phyloP scores from a whole-genome alignment of 108 stramenopile genomes.

The Cylindrotheca fusiformis region DNA sequence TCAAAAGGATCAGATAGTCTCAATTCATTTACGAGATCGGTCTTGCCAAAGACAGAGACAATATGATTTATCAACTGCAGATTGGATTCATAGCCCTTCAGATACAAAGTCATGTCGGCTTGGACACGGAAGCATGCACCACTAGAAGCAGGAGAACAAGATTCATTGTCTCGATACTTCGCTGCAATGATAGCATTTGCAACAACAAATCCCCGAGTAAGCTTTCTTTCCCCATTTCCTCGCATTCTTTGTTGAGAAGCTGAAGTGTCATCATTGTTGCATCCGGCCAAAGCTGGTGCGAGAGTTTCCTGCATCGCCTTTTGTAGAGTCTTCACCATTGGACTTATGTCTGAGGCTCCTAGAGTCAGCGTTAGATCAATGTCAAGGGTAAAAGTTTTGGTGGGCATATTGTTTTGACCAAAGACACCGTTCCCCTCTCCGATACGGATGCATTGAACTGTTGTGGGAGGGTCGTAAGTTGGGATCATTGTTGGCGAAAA shows the following conservation, averaged over 20 bases:
- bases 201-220: neutral
- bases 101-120: neutral
- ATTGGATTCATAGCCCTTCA: neutral
- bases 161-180: neutral
- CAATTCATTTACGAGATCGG: neutral
- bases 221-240: neutral
- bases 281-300: neutral
- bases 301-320: neutral
- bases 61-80: neutral
- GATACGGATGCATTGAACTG: neutral
- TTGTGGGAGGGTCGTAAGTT: neutral
- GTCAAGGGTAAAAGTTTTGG: neutral
- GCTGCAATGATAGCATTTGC: neutral
- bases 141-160: neutral
- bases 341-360: neutral
- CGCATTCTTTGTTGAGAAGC: neutral
- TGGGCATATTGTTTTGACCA: neutral
- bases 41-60: neutral
- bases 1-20: neutral
- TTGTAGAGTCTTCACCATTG: neutral
- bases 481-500: neutral
- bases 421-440: neutral
- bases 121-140: neutral
- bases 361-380: neutral
- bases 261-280: neutral